These are phyloP conservation scores for Salix caprea DNA, from an alignment of 345 rosid genomes.

Conservation along the genomic window DNA sequence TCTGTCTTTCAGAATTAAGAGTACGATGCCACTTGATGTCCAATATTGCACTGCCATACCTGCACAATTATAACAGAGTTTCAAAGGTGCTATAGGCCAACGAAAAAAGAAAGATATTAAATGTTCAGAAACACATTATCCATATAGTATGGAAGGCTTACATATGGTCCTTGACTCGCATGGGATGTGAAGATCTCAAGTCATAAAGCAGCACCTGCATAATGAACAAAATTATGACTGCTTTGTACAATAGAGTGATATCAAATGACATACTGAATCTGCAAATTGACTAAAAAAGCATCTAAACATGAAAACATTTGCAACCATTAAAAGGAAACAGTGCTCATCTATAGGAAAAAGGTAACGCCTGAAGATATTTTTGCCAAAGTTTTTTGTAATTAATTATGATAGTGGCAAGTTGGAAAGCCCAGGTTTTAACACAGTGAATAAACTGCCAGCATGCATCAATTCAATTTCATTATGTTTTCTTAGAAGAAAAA, in stretches of 20 bases:
- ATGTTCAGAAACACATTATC: neutral
- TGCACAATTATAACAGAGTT: slow-evolving; percentile 22
- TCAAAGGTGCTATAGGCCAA: slow-evolving; percentile 8
- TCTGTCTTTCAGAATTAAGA: slow-evolving; percentile 62
- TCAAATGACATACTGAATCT: neutral
- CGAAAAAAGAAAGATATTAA: neutral
- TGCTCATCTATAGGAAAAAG: neutral
- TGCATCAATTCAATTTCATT: no score
- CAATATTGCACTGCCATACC: slow-evolving; percentile 89
- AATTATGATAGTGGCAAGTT: no score
- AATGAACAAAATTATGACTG: slow-evolving; percentile 8
- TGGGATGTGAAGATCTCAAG: slow-evolving; percentile 76
- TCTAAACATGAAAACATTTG: no score
- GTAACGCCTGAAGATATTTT: neutral
- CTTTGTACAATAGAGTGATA: neutral
- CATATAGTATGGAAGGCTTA: slow-evolving; percentile 32
- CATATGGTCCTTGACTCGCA: slow-evolving; percentile 89
- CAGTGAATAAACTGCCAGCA: no score
- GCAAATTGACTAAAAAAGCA: neutral
- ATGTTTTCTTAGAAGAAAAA: no score
- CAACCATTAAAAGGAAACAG: neutral
- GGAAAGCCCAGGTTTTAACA: no score
- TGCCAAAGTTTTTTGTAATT: neutral
- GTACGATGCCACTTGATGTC: slow-evolving; percentile 90
- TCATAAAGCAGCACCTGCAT: slow-evolving; percentile 85